Base-by-base conservation (phyloP, 2,329 filamentous ascomycete genomes). In the Microcyclosporella mali region DNA sequence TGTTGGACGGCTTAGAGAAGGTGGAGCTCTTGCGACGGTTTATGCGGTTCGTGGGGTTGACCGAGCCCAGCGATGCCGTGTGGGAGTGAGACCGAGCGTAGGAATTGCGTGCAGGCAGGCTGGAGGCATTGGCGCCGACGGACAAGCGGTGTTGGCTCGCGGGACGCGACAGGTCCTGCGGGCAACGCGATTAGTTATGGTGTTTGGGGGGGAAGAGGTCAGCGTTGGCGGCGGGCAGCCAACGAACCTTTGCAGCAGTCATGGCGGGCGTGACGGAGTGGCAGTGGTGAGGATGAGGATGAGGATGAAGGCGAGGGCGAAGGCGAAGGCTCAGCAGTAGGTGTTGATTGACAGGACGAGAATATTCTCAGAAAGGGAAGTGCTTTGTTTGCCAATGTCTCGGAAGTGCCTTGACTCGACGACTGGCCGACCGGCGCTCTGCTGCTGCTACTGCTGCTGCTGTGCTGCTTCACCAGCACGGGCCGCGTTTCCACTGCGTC, bases 11-110 rank as follows among this genome's bases (percentile, higher is more conserved):
- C 66, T 85, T 89, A 52, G 81, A 84, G 48, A 86, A 88, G 62
- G 79, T 81, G 63, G 94, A 88, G 69, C 89, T 95, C 78, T 97
- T 97, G 58, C 92, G 81, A 60, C 90, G 86, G 57, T 86, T 88
- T 55, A 97, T 81, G 56, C 92, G 85, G 67, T 95, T 85, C 65
- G 80, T 82, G 56, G 82, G 71, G 70, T 89, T 90, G 61, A 89
- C 78, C 45, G 84, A 80, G 56, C 81, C 80, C 46, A 84, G 77
- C 43, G 89, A 84, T 56, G 88, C 74, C 45, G 87, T 90, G 66
- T 92, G 84, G 37, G 86, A 86, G 70, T 88, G 86, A 56, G 80
- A 81, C 61, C 88, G 83, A 50, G 80, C 78, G 68, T 85, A 79
- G 52, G 77, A 70, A 61, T 80, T 75, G 55, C 81, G 82, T 47